Base-by-base conservation (phyloP, 2,329 filamentous ascomycete genomes). In the Cordyceps cicadae region DNA sequence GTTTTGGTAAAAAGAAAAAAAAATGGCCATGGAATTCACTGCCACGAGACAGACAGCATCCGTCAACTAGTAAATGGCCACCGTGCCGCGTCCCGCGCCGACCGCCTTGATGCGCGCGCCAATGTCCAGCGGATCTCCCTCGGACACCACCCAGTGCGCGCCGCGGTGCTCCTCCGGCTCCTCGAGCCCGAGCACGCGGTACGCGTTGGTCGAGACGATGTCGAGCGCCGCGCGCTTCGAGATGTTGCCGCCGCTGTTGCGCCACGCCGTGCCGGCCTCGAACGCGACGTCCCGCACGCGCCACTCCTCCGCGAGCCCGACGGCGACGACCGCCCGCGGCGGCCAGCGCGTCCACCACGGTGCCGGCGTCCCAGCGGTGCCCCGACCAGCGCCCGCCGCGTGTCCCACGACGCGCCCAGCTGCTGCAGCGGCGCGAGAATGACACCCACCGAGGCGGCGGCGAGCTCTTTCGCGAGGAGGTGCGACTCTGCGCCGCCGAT, bases 321-420 rank as follows among this genome's bases (percentile, higher is more conserved):
- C 78, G 0, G 79, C 86, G 0, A 81, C 76, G 3, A 73, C 68
- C 0, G 88, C 85, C 85, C 0, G 84, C 85, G 8, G 79, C 77
- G 0, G 86, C 65, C 1, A 89, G 76, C 14, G 67, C 70, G 63
- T 88, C 84, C 5, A 86, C 73, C 0, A 79, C 79, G 0, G 86
- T 88, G 29, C 85, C 84, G 65, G 87, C 86, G 0, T 85, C 86
- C 86, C 0, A 88, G 75, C 1, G 86, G 86, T 5, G 86, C 85
- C 1, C 86, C 86, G 0, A 83, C 80, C 12, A 88, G 74, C 0
- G 83, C 79, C 2, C 85, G 81, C 0, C 84, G 80, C 70, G 86
- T 75, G 63, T 87, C 84, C 86, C 86, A 89, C 0, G 68, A 70
- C 3, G 68, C 70, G 2, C 79, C 77, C 66, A 81, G 84, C 0